phyloP scores from a whole-genome alignment of 129 eudicot species.

The Solidago caesia region DNA sequence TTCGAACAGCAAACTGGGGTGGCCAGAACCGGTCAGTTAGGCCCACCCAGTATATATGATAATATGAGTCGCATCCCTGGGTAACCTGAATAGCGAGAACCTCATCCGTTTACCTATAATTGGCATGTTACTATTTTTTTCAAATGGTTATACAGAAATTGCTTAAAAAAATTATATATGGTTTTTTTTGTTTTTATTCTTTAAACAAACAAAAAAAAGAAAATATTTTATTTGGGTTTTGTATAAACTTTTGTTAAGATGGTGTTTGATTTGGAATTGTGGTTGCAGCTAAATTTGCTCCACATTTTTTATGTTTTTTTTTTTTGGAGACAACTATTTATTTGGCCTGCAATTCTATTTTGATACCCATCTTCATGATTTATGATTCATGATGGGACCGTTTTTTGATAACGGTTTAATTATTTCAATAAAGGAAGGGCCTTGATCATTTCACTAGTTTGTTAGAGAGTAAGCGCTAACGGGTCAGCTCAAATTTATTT shows the following conservation, averaged over 20 bases:
- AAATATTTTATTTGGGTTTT: not conserved
- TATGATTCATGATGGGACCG: not conserved
- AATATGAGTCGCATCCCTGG: too few relatives aligned
- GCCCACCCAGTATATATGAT: too few relatives aligned
- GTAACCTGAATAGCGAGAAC: too few relatives aligned
- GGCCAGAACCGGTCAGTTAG: too few relatives aligned
- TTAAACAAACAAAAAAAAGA: not conserved
- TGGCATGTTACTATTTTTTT: too few relatives aligned
- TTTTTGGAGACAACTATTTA: not conserved
- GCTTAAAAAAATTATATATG: too few relatives aligned
- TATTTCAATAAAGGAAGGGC: not conserved
- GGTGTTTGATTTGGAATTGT: slow-evolving; percentile 1
- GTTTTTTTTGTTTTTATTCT: not conserved
- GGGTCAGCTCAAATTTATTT: too few relatives aligned
- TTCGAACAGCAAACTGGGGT: too few relatives aligned
- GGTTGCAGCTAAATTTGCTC: slow-evolving; percentile 9
- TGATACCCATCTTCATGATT: not conserved
- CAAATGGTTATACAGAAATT: not conserved
- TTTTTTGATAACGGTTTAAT: not conserved
- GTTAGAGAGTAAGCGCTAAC: not conserved
- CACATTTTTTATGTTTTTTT: not conserved
- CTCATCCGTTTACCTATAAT: too few relatives aligned
- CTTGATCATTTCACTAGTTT: not conserved
- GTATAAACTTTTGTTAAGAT: not conserved
- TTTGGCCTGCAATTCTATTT: not conserved